phyloP scores from a whole-genome alignment of 2,329 filamentous ascomycete species.

The Colletotrichum zoysiae region DNA sequence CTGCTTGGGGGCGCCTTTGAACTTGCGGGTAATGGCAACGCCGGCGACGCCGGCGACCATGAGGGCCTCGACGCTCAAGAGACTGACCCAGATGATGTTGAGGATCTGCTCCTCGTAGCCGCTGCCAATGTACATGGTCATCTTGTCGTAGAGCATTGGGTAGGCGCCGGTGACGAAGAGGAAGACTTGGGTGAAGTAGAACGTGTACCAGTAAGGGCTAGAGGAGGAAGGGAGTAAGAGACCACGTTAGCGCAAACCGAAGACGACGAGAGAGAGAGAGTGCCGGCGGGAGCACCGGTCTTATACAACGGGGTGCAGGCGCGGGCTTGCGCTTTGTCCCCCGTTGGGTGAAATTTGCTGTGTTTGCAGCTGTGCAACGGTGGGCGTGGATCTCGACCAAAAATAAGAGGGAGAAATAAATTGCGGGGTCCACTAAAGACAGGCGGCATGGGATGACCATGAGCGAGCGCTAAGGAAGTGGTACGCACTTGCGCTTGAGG shows the following conservation, averaged over 20 bases:
- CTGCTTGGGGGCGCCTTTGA: conserved; percentile 42
- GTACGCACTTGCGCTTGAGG: conserved; percentile 23
- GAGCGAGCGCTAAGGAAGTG: conserved; percentile 12
- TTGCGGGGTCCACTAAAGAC: conserved; percentile 27
- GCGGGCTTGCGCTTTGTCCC: neutral
- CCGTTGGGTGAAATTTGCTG: neutral
- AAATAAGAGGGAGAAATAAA: conserved; percentile 27
- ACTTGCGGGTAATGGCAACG: conserved; percentile 48
- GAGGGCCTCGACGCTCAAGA: conserved; percentile 59
- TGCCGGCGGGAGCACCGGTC: neutral
- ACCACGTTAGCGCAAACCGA: conserved; percentile 7
- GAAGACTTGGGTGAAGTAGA: conserved; percentile 44
- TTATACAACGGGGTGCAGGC: neutral
- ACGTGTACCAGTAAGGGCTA: conserved; percentile 43
- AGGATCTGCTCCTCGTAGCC: conserved; percentile 55
- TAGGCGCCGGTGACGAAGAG: conserved; percentile 42
- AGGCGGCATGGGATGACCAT: conserved; percentile 37
- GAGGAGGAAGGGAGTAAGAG: neutral
- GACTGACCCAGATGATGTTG: conserved; percentile 61
- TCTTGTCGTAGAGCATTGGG: conserved; percentile 47
- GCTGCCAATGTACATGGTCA: conserved; percentile 46
- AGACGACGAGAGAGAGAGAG: neutral
- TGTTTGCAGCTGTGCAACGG: neutral
- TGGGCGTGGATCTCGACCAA: neutral
- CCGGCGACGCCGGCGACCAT: conserved; percentile 58